Evolutionary conservation across 78 protist species (phyloP).

Genomic region (Cyanophora paradoxa): DNA sequence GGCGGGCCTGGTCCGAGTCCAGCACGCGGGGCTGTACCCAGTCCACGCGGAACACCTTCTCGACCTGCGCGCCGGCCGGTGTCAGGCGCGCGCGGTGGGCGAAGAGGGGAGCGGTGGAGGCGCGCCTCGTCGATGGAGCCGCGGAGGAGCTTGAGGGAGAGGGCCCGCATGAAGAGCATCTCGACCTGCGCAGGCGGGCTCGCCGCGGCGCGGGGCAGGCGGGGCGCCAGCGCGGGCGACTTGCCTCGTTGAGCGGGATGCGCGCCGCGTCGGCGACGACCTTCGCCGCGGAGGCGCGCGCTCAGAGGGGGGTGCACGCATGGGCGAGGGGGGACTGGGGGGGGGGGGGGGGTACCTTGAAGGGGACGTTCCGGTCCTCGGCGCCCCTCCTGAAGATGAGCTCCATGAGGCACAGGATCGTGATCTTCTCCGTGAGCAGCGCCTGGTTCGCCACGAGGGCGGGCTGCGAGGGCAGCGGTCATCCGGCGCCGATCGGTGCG

Average conservation of each 20-base stretch:
- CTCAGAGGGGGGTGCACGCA: background rate
- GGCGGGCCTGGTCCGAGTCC: background rate
- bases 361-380: slow-evolving; percentile 51
- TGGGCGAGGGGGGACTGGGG: slow-evolving; percentile 34
- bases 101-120: too few species aligned
- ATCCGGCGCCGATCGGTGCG: background rate
- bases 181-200: slow-evolving; percentile 37
- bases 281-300: too few species aligned
- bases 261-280: too few species aligned
- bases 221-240: too few species aligned
- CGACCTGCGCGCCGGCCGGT: too few species aligned
- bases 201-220: background rate
- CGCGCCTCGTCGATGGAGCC: slow-evolving; percentile 74
- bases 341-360: slow-evolving; percentile 41
- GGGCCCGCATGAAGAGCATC: slow-evolving; percentile 54
- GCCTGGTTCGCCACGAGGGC: slow-evolving; percentile 40
- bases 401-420: slow-evolving; percentile 49
- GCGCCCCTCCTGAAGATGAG: slow-evolving; percentile 50
- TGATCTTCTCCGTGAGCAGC: slow-evolving; percentile 48
- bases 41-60: background rate
- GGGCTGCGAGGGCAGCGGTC: slow-evolving; percentile 37
- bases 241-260: too few species aligned
- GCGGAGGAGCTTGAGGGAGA: slow-evolving; percentile 51
- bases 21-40: background rate
- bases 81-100: too few species aligned